Evolutionary conservation across 805 yeast genomes (phyloP).

Genomic region (Yueomyces sp.): DNA sequence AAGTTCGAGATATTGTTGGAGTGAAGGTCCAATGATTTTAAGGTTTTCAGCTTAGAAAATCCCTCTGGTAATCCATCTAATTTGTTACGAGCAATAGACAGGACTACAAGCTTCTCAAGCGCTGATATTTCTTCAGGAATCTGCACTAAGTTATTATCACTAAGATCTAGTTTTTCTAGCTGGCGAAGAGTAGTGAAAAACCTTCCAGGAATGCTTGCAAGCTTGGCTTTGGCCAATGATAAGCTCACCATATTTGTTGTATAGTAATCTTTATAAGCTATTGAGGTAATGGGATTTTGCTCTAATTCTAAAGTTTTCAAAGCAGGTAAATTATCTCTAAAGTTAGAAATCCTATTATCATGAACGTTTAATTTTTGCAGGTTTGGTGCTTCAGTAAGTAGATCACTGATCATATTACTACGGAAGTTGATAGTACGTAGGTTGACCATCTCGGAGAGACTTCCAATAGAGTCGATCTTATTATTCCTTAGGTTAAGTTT

Average conservation of each 20-base stretch:
- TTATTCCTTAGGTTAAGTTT: slow-evolving; percentile 69
- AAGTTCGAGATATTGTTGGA: slow-evolving; percentile 65
- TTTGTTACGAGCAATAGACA: slow-evolving; percentile 66
- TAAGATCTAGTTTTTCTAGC: slow-evolving; percentile 61
- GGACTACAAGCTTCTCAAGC: slow-evolving; percentile 43
- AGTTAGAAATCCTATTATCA: slow-evolving; percentile 61
- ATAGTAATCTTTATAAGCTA: slow-evolving; percentile 27
- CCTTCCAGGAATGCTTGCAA: slow-evolving; percentile 56
- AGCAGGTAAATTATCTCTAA: slow-evolving; percentile 47
- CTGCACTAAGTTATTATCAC: slow-evolving; percentile 67
- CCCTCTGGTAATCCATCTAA: slow-evolving; percentile 55
- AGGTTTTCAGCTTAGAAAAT: slow-evolving; percentile 43
- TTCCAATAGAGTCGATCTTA: slow-evolving; percentile 29
- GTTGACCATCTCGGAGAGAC: slow-evolving; percentile 37
- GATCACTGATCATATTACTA: slow-evolving; percentile 42
- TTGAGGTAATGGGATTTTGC: slow-evolving; percentile 65
- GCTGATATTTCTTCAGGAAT: slow-evolving; percentile 58
- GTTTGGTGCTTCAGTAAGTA: slow-evolving; percentile 33
- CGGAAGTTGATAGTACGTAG: slow-evolving; percentile 66
- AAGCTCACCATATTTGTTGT: slow-evolving; percentile 54
- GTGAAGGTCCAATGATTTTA: slow-evolving; percentile 66
- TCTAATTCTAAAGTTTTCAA: slow-evolving; percentile 64
- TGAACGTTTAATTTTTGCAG: slow-evolving; percentile 60
- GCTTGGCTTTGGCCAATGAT: slow-evolving; percentile 69
- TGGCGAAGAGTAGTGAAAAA: slow-evolving; percentile 49